Base-by-base conservation (phyloP, 257 asterid species). In the Phtheirospermum japonicum region DNA sequence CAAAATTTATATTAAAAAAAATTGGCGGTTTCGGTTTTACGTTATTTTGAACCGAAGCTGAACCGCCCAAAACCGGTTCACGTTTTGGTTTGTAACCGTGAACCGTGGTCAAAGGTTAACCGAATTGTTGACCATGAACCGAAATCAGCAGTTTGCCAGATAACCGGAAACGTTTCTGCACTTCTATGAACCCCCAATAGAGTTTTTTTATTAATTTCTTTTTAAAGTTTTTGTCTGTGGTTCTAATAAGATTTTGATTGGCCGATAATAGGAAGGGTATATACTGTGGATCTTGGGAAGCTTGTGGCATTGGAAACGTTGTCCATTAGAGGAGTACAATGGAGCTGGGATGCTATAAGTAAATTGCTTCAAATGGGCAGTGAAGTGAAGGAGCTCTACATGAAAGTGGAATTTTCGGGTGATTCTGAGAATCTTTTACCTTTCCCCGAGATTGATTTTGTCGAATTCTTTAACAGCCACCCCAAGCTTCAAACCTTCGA, bases 351-450 rank as follows among this genome's bases (percentile, higher is more conserved):
- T 72, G 96, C 95, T 16, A 66, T 90, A 66, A 84, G 82, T 74
- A 80, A 73, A 58, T 58, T 93, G 80, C 92, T 93, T 57, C 94
- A 74, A 42, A 72, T 89, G 94, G 96, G 97, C 4, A 72, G 80
- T 57, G 97, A 89, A 56, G 95, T 93, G 65, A 87, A 93, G 76
- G 89, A 93, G 57, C 95, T 93, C 57, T 87, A 67, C 69, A 89
- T 89, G 99, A 93, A 89, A 75, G 95, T 93, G 53, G 99, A 93
- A 71, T 93, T 93, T 80, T 80, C 97, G 0, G 97, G 97, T 75
- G 80, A 89, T 60, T 74, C 75, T 9, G 90, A 82, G 58, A 67
- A 75, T 32, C 96, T 85, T 69, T 53, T 77, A 70, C 94, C 97
- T 33, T 94, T 94, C 56, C 99, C 96, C 0, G 95, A 90, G 79